Evolutionary conservation across 2,329 filamentous ascomycete species (phyloP), one percentile per base, ranked within the genome.

Genomic region (Mycosphaerella sp.): DNA sequence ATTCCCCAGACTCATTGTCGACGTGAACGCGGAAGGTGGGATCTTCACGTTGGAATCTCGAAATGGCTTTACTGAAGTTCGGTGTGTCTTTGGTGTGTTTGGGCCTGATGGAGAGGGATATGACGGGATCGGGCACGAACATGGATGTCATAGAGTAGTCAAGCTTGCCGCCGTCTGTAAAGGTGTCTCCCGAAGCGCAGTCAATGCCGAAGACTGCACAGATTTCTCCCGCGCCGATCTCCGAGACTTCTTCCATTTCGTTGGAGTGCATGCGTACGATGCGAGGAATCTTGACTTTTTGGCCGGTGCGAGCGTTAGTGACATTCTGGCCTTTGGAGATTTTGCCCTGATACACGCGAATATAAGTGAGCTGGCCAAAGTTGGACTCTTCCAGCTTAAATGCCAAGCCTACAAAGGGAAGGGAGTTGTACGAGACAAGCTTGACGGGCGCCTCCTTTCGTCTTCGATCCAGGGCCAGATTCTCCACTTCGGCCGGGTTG

Each of bases 231-330:
- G 93, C 91, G 46, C 90, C 89, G 57, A 98, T 86, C 70, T 96
- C 90, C 50, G 74, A 77, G 27, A 96, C 89, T 66, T 98, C 93
- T 71, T 98, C 93, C 91, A 98, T 95, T 67, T 98, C 93, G 68
- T 97, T 95, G 41, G 90, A 95, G 76, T 98, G 93, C 93, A 98
- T 98, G 57, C 93, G 89, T 56, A 98, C 93, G 64, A 98, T 97
- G 66, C 91, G 87, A 16, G 93, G 93, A 52, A 98, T 85, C 72
- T 94, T 90, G 68, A 98, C 86, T 76, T 91, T 96, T 79, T 96
- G 95, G 71, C 91, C 87, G 58, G 82, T 94, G 62, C 90, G 84
- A 7, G 90, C 90, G 72, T 97, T 98, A 80, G 85, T 95, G 49
- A 98, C 83, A 68, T 90, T 89, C 66, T 85, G 80, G 44, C 90